Base-by-base conservation (phyloP, 2,329 filamentous ascomycete species). In the Venturia effusa region DNA sequence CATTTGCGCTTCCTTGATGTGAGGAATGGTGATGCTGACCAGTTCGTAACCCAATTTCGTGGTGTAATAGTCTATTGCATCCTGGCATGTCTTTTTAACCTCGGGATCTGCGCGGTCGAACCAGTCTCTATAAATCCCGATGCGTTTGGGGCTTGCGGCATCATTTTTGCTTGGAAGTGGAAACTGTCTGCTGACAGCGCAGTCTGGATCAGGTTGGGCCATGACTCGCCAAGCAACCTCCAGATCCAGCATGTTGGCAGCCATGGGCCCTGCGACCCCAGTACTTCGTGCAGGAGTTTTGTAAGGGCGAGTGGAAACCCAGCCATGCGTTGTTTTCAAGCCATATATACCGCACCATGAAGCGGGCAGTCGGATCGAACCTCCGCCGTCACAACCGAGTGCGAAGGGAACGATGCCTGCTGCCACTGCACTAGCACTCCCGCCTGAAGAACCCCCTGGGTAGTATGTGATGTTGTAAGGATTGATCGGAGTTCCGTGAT, bases 211-310 rank as follows among this genome's bases (percentile, higher is more conserved):
- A 0, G 90, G 88, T 61, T 85, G 82, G 1, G 89, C 83, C 82
- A 95, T 91, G 69, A 89, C 73, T 59, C 89, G 86, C 77, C 94
- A 97, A n/a, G 89, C 88, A 62, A 92, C 80, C 66, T 88, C 87
- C 5, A 97, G 83, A 70, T 96, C 92, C 41, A 86, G 80, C 67
- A 89, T 89, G 63, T 83, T 93, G 59, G 84, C 82, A 19, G 90
- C 88, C 70, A 96, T 83, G 8, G 92, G 92, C 0, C 90, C 90
- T 6, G 83, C 79, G 19, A 94, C 87, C 64, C 82, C 83, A 40
- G 85, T 86, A 0, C 83, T 88, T 41, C 81, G 79, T 30, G 82
- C 83, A 61, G 84, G 79, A 65, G 83, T 83, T 17, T 79, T 74
- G 1, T 83, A 81, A 0, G 88, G 88, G 3, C 79, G 78, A 60